Evolutionary conservation across 495 filamentous ascomycete species (phyloP).

Genomic region (Hypomontagnella submonticulosa): DNA sequence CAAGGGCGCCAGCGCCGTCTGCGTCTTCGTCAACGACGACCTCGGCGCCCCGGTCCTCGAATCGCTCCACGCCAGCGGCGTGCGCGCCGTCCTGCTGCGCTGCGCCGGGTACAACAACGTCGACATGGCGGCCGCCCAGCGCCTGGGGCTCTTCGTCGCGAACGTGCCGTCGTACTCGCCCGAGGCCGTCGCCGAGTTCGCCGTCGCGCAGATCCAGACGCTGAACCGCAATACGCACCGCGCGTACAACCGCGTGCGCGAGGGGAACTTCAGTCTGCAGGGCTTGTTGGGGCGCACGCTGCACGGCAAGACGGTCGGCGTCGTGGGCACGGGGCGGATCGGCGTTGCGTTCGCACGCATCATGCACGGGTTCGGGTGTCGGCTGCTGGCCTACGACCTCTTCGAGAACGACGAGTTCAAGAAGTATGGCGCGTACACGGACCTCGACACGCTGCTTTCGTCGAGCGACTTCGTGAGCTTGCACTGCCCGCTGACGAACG

Average conservation of each 20-base stretch:
- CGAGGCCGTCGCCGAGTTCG: slow-evolving; percentile 78
- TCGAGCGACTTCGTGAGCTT: slow-evolving; percentile 69
- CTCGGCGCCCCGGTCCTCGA: slow-evolving; percentile 63
- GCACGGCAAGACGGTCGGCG: slow-evolving; percentile 68
- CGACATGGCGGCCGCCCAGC: slow-evolving; percentile 65
- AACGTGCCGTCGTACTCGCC: slow-evolving; percentile 76
- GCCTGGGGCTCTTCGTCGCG: slow-evolving; percentile 70
- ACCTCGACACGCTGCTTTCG: slow-evolving; percentile 64
- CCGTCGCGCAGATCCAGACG: slow-evolving; percentile 73
- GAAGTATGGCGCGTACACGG: slow-evolving; percentile 64
- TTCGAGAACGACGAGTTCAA: slow-evolving; percentile 59
- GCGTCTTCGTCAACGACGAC: slow-evolving; percentile 77
- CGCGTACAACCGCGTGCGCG: slow-evolving; percentile 76
- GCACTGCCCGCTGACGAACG: slow-evolving; percentile 71
- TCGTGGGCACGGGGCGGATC: slow-evolving; percentile 67
- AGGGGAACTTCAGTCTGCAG: slow-evolving; percentile 76
- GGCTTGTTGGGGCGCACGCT: slow-evolving; percentile 71
- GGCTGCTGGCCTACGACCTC: slow-evolving; percentile 68
- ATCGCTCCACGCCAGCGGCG: slow-evolving; percentile 58
- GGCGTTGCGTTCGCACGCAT: slow-evolving; percentile 63
- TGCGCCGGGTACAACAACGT: slow-evolving; percentile 80
- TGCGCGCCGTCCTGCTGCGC: slow-evolving; percentile 70
- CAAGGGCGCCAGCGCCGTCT: slow-evolving; percentile 65
- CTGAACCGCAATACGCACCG: slow-evolving; percentile 77
- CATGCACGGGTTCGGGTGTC: slow-evolving; percentile 71